Evolutionary conservation across 768 basidiomycete genomes (phyloP).

Genomic region (Lactarius psammicola): DNA sequence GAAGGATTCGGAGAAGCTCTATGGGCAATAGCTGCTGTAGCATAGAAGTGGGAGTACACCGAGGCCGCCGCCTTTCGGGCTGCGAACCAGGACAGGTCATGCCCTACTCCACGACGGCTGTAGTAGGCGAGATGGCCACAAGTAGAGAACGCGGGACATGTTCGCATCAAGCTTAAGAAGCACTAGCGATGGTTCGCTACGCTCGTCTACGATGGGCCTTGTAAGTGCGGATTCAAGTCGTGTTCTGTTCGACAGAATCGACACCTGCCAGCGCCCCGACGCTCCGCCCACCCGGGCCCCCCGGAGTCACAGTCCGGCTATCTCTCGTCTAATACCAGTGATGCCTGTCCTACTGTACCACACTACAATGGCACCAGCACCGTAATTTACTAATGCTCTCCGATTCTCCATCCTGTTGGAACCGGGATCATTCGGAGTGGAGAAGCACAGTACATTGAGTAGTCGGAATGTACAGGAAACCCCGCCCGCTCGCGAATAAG

Average conservation of each 20-base stretch:
- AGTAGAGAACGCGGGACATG: constrained; percentile 7
- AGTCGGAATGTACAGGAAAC: too few relatives aligned
- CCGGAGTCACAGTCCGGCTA: too few relatives aligned
- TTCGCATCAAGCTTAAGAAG: constrained; percentile 18
- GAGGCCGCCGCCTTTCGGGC: background rate
- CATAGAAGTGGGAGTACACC: background rate
- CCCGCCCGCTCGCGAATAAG: too few relatives aligned
- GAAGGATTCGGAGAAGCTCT: background rate
- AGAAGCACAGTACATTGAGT: too few relatives aligned
- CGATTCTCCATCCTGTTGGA: too few relatives aligned
- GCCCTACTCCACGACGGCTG: background rate
- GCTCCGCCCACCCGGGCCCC: too few relatives aligned
- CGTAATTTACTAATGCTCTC: too few relatives aligned
- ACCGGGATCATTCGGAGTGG: too few relatives aligned
- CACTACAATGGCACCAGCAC: too few relatives aligned
- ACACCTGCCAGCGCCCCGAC: too few relatives aligned
- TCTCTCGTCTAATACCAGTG: too few relatives aligned
- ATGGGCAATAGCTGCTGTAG: background rate
- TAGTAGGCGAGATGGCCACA: constrained; percentile 2
- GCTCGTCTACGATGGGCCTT: background rate
- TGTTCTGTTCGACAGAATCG: background rate
- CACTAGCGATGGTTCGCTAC: background rate
- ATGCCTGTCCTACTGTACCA: too few relatives aligned
- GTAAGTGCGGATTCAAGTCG: background rate
- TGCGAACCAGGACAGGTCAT: background rate